These are phyloP conservation scores for Cladophialophora psammophila DNA, from an alignment of 2,329 filamentous ascomycete genomes.

Conservation along the genomic window DNA sequence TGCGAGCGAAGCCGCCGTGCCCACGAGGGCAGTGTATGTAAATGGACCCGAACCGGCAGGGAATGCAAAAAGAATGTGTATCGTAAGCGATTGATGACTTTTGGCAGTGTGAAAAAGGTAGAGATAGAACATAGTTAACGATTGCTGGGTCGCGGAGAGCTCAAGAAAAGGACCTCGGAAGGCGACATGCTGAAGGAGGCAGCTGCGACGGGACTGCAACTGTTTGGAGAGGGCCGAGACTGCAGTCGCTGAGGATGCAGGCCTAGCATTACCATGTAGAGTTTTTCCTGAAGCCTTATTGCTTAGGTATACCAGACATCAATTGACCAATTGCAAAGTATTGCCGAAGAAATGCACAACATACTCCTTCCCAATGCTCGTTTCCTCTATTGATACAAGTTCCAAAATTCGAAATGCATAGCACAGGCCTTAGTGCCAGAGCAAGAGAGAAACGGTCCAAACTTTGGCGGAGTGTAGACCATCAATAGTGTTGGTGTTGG, in stretches of 20 bases:
- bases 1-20: background rate
- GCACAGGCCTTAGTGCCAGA: constrained; percentile 9
- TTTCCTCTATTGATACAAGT: constrained; percentile 19
- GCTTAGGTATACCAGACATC: constrained; percentile 1
- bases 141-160: background rate
- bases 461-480: background rate
- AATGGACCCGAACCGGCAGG: constrained; percentile 17
- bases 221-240: background rate
- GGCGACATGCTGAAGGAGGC: background rate
- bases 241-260: background rate
- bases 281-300: constrained; percentile 2
- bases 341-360: background rate
- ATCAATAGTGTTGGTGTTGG: constrained; percentile 3
- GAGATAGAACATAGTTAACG: background rate
- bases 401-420: constrained; percentile 20
- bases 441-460: background rate
- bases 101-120: background rate
- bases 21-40: background rate
- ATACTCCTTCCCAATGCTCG: constrained; percentile 11
- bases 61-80: constrained; percentile 18
- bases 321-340: constrained; percentile 20
- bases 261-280: background rate
- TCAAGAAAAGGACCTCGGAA: background rate
- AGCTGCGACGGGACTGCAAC: background rate
- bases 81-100: constrained; percentile 17